Evolutionary conservation across 345 rosid species (phyloP).

Genomic region (Cardiospermum halicacabum): DNA sequence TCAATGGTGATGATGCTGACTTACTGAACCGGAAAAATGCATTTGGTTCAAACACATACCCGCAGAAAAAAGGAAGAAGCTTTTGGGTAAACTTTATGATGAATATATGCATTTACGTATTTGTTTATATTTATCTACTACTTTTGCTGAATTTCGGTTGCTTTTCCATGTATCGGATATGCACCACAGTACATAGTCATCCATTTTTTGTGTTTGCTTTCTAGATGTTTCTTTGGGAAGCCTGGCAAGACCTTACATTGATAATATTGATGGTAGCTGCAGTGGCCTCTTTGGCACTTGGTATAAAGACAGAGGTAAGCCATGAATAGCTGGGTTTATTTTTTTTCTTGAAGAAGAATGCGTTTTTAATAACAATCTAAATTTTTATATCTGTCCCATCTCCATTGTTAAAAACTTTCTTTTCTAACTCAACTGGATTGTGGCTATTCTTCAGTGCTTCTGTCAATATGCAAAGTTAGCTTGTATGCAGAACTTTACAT

Average conservation of each 20-base stretch:
- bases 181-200: neutral
- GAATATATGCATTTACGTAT: neutral
- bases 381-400: neutral
- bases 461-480: neutral
- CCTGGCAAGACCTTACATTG: slow-evolving; percentile 84
- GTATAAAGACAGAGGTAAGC: slow-evolving; percentile 93
- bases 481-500: neutral
- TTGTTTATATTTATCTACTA: too few species aligned
- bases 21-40: slow-evolving; percentile 48
- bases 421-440: neutral
- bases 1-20: slow-evolving; percentile 67
- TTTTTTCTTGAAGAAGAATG: neutral
- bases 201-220: neutral
- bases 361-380: neutral
- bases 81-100: slow-evolving; percentile 55
- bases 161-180: neutral
- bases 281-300: slow-evolving; percentile 80
- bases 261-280: slow-evolving; percentile 93
- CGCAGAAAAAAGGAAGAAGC: slow-evolving; percentile 81
- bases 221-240: slow-evolving; percentile 88
- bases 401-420: neutral
- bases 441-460: neutral
- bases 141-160: neutral
- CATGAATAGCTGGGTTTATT: neutral
- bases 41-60: slow-evolving; percentile 94